phyloP scores from a whole-genome alignment of 306 rosid species.

The Hippophae rhamnoides region DNA sequence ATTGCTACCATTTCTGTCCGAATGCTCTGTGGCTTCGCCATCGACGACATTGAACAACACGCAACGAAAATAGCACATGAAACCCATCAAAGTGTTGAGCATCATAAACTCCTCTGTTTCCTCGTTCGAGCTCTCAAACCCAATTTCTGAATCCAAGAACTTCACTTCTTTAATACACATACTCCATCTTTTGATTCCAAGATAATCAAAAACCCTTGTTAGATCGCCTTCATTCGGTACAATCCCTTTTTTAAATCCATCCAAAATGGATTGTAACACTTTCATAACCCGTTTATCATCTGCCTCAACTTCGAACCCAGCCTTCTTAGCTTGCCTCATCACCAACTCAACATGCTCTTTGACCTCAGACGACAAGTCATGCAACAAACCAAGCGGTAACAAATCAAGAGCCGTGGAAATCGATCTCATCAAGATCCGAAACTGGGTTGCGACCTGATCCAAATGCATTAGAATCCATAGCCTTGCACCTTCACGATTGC shows the following conservation, averaged over 20 bases:
- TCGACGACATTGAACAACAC: conserved; percentile 36
- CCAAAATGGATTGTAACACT: conserved; percentile 27
- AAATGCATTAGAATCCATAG: conserved; percentile 52
- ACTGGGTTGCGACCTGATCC: conserved; percentile 34
- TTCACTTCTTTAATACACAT: conserved; percentile 51
- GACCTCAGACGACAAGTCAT: conserved; percentile 26
- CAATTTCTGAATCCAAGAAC: conserved; percentile 64
- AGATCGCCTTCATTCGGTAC: conserved; percentile 34
- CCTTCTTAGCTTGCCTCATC: conserved; percentile 38
- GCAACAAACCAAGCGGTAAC: conserved; percentile 26
- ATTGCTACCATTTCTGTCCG: conserved; percentile 10
- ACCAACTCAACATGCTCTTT: conserved; percentile 45
- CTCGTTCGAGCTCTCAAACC: conserved; percentile 29
- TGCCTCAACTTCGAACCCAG: conserved; percentile 34
- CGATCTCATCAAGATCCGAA: conserved; percentile 41
- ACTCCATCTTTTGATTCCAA: conserved; percentile 54
- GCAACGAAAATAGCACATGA: conserved; percentile 54
- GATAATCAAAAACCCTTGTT: conserved; percentile 41
- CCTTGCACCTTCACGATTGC: conserved; percentile 42
- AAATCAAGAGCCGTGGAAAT: conserved; percentile 51
- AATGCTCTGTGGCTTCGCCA: conserved; percentile 25
- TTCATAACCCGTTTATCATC: conserved; percentile 35
- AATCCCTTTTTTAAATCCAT: conserved; percentile 31
- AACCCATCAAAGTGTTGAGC: conserved; percentile 42
- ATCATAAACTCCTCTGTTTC: conserved; percentile 23